phyloP scores from a whole-genome alignment of 2,329 filamentous ascomycete species.

The Paecilomyces fulvus region DNA sequence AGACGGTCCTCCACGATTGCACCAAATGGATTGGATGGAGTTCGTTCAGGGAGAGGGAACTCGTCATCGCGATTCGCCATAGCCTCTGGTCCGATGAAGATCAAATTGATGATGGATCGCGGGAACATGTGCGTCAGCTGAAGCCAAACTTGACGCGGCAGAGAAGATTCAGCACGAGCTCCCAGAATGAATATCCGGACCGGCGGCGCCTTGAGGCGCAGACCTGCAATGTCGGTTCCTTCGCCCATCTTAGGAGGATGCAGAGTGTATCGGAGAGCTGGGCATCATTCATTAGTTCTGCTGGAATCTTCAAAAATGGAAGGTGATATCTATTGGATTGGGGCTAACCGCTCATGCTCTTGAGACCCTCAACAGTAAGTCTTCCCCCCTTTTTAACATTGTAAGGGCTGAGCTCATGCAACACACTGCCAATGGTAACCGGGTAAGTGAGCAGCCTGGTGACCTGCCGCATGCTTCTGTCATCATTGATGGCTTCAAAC shows the following conservation, averaged over 20 bases:
- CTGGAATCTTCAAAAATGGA: not conserved
- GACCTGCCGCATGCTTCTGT: constrained; percentile 83
- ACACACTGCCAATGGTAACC: constrained; percentile 77
- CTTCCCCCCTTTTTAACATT: constrained; percentile 64
- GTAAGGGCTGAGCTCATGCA: constrained; percentile 94
- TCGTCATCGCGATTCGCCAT: constrained; percentile 93
- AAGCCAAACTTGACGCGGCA: constrained; percentile 88
- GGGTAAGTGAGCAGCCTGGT: constrained; percentile 92
- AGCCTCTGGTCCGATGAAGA: constrained; percentile 92
- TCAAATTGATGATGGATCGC: constrained; percentile 76
- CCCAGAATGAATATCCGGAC: constrained; percentile 89
- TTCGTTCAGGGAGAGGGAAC: constrained; percentile 81
- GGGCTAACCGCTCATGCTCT: constrained; percentile 78
- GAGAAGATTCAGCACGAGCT: constrained; percentile 91
- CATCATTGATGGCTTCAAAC: constrained; percentile 83
- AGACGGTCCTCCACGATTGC: constrained; percentile 90
- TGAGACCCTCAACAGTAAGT: constrained; percentile 78
- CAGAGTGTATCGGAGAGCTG: constrained; percentile 84
- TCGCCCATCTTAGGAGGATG: constrained; percentile 78
- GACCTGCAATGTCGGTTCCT: constrained; percentile 63
- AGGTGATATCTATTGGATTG: constrained; percentile 1
- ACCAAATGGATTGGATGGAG: constrained; percentile 79
- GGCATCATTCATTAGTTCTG: constrained; percentile 5
- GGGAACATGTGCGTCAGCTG: constrained; percentile 94
- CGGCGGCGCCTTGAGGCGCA: constrained; percentile 76